Evolutionary conservation across 352 stramenopile species (phyloP).

Genomic region (Hyaloperonospora brassicae): DNA sequence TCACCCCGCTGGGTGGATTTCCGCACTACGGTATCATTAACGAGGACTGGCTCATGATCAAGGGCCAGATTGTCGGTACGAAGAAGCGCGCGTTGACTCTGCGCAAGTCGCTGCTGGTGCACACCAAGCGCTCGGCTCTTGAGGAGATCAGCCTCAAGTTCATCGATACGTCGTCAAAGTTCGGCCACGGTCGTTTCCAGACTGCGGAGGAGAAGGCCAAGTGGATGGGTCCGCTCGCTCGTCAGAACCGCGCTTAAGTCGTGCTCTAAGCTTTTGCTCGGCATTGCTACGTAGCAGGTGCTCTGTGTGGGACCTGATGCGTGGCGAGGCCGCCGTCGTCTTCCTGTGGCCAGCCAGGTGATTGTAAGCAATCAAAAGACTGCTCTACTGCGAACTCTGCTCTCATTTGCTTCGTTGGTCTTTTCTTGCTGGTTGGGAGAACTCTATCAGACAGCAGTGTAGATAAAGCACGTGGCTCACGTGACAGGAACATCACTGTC

Average conservation of each 20-base stretch:
- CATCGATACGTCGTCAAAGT: constrained; percentile 97
- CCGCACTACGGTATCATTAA: constrained; percentile 99
- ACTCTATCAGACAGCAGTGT: neutral
- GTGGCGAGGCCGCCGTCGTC: constrained; percentile 19
- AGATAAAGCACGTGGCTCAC: no score
- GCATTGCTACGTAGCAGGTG: constrained; percentile 16
- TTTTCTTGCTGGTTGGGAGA: constrained; percentile 3
- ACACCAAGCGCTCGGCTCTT: constrained; percentile 95
- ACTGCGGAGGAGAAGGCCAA: constrained; percentile 99
- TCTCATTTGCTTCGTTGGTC: neutral
- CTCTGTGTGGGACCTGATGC: constrained; percentile 13
- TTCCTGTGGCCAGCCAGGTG: constrained; percentile 6
- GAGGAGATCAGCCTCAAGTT: constrained; percentile 96
- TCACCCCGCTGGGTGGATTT: constrained; percentile 99
- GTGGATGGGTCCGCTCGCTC: constrained; percentile 95
- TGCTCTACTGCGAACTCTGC: constrained; percentile 28
- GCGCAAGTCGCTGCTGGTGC: constrained; percentile 96
- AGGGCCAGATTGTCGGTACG: constrained; percentile 95
- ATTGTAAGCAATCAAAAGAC: constrained; percentile 34
- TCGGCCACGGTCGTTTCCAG: constrained; percentile 99
- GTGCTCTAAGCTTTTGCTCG: constrained; percentile 12
- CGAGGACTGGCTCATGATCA: constrained; percentile 99
- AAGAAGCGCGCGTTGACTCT: constrained; percentile 99
- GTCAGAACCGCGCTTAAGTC: constrained; percentile 83
- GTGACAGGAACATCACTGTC: no score